Percentiles rank a stretch among this genome's conserved stretches.
phyloP scores from a whole-genome alignment of 176 grass and related monocot species.

The Oryza punctata region DNA sequence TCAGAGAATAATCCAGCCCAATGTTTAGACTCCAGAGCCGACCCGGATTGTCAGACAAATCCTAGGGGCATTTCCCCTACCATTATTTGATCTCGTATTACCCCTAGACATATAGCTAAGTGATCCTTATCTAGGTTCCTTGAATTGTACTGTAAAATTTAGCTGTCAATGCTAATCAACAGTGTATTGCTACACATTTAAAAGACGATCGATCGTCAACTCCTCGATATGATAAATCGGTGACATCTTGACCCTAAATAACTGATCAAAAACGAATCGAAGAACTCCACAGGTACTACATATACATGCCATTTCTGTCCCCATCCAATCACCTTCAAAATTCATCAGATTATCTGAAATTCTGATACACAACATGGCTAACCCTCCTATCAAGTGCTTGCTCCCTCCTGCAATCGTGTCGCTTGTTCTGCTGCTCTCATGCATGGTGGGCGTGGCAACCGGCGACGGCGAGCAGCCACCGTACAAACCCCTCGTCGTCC shows the following conservation, averaged over 20 bases:
- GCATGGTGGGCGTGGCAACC: conserved; percentile 14
- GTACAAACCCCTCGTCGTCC: conserved; percentile 8
- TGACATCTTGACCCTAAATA: background rate
- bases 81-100: too few relatives aligned
- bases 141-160: too few relatives aligned
- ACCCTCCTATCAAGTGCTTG: background rate
- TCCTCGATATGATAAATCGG: background rate
- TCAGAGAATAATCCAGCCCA: background rate
- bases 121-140: too few relatives aligned
- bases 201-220: background rate
- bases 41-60: too few relatives aligned
- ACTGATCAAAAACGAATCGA: background rate
- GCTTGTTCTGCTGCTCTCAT: background rate
- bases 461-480: background rate
- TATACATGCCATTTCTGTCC: background rate
- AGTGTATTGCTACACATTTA: background rate
- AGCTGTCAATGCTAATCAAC: too few relatives aligned
- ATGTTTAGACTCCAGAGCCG: background rate
- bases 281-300: background rate
- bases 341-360: background rate
- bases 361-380: background rate
- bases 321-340: background rate
- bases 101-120: too few relatives aligned
- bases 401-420: background rate
- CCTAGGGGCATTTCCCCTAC: too few relatives aligned